Percentiles rank a stretch among this genome's conserved stretches.
phyloP scores from a whole-genome alignment of 1,284 basidiomycete genomes.

The Cutaneotrichosporon dermatis region DNA sequence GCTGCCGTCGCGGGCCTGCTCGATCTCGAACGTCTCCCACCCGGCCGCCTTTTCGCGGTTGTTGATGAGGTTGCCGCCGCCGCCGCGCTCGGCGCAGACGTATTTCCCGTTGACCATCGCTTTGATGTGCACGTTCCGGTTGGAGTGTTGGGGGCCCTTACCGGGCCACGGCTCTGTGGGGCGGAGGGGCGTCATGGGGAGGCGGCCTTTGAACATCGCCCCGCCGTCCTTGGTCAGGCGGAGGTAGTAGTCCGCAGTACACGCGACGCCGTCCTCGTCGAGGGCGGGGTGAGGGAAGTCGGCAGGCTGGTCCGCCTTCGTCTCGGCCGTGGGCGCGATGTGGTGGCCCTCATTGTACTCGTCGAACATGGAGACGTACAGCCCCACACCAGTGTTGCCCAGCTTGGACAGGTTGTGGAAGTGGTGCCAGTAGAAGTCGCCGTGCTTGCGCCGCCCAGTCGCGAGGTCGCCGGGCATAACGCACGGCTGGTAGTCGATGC shows the following conservation, averaged over 20 bases:
- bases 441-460: slow-evolving; percentile 9
- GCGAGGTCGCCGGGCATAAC: slow-evolving; percentile 21
- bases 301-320: slow-evolving; percentile 9
- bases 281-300: slow-evolving; percentile 15
- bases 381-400: not conserved
- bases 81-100: slow-evolving; percentile 14
- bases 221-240: slow-evolving; percentile 16
- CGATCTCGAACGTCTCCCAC: slow-evolving; percentile 11
- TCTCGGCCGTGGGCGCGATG: slow-evolving; percentile 21
- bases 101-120: slow-evolving; percentile 11
- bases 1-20: not conserved
- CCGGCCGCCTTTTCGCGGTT: slow-evolving; percentile 1
- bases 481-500: slow-evolving; percentile 21
- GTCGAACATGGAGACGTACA: slow-evolving; percentile 23
- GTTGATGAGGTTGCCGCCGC: slow-evolving; percentile 2
- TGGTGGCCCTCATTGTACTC: slow-evolving; percentile 24
- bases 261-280: slow-evolving; percentile 20
- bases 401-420: slow-evolving; percentile 14
- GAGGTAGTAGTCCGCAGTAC: slow-evolving; percentile 23
- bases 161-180: slow-evolving; percentile 19
- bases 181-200: not conserved
- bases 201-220: slow-evolving; percentile 14
- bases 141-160: slow-evolving; percentile 3
- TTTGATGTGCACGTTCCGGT: not conserved
- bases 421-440: slow-evolving; percentile 24